Evolutionary conservation across 148 eudicot species (phyloP).

Genomic region (Nepenthes gracilis): DNA sequence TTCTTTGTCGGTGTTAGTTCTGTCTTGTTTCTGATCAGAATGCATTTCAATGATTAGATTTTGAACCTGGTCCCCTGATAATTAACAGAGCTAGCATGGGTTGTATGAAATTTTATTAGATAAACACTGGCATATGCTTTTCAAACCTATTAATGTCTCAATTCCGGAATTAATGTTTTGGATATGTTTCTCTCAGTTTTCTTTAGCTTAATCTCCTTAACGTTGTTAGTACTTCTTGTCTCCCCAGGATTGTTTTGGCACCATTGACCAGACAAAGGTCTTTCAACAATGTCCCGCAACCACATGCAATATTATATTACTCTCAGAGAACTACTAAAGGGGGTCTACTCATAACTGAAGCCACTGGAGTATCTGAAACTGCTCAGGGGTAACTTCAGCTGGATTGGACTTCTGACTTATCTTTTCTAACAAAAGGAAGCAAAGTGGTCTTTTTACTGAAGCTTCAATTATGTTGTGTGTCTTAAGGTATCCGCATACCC

Average conservation of each 20-base stretch:
- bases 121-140: too few species aligned
- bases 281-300: conserved; percentile 37
- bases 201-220: background rate
- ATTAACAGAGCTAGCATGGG: too few species aligned
- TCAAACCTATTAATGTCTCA: too few species aligned
- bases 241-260: conserved; percentile 33
- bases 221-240: too few species aligned
- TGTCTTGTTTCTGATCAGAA: background rate
- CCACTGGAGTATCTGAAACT: conserved; percentile 37
- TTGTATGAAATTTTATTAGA: too few species aligned
- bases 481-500: conserved; percentile 21
- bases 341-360: conserved; percentile 39
- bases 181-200: background rate
- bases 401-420: background rate
- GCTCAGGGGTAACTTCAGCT: conserved; percentile 28
- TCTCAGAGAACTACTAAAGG: conserved; percentile 41
- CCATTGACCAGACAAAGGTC: conserved; percentile 43
- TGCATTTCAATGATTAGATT: too few species aligned
- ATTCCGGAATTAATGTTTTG: too few species aligned
- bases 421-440: background rate
- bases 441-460: background rate
- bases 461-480: background rate
- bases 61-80: too few species aligned
- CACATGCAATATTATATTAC: conserved; percentile 35
- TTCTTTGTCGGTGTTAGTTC: background rate